Evolutionary conservation across 805 yeast genomes (phyloP).

Genomic region (Kregervanrija delftensis): DNA sequence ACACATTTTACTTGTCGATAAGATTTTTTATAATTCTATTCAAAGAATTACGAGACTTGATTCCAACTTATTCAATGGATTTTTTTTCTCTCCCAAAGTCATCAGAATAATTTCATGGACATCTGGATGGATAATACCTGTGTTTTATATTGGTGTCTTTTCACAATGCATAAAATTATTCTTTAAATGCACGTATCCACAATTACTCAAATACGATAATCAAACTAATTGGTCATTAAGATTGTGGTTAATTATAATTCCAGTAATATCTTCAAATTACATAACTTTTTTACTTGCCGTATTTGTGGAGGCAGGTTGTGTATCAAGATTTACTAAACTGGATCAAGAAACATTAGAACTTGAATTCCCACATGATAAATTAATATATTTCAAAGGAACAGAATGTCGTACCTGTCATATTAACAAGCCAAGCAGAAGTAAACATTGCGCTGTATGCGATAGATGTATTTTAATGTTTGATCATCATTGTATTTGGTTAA

Average conservation of each 20-base stretch:
- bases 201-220: conserved; percentile 9
- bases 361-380: conserved; percentile 31
- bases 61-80: conserved; percentile 18
- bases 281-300: conserved; percentile 32
- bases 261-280: conserved; percentile 29
- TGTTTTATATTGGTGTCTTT: conserved; percentile 32
- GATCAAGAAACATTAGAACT: conserved; percentile 9
- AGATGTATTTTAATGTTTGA: conserved; percentile 61
- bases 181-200: conserved; percentile 16
- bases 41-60: conserved; percentile 15
- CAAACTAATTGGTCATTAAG: conserved; percentile 6
- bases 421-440: conserved; percentile 69
- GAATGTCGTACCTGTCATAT: conserved; percentile 46
- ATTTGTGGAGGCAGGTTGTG: conserved; percentile 37
- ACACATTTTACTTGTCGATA: conserved; percentile 9
- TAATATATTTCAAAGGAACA: conserved; percentile 34
- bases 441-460: conserved; percentile 69
- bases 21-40: conserved; percentile 2
- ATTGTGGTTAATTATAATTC: conserved; percentile 21
- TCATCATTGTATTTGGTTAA: conserved; percentile 51
- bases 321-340: conserved; percentile 3
- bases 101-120: conserved; percentile 8
- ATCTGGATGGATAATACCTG: conserved; percentile 40
- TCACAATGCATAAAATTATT: conserved; percentile 22
- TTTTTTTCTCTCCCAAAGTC: conserved; percentile 10